phyloP scores from a whole-genome alignment of 306 rosid genomes.

The Quercus gilva region DNA sequence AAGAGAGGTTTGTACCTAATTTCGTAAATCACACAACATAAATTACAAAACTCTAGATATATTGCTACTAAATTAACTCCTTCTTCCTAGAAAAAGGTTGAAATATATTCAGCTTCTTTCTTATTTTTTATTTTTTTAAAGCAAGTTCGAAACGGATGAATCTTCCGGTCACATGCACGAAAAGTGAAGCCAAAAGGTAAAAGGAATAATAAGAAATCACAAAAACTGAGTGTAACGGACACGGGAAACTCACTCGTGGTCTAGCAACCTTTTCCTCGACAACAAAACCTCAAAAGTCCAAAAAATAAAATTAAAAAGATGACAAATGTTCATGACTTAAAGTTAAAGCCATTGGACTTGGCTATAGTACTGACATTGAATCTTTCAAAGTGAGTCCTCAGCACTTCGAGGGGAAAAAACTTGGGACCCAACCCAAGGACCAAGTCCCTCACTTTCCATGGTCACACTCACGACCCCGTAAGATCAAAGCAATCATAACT shows the following conservation, averaged over 20 bases:
- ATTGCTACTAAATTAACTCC: too few relatives aligned
- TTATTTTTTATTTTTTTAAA: not conserved
- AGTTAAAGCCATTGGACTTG: conserved; percentile 20
- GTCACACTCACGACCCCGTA: not conserved
- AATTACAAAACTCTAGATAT: too few relatives aligned
- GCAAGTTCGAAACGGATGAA: not conserved
- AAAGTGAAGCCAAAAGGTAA: not conserved
- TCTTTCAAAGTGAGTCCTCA: not conserved
- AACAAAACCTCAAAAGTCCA: conserved; percentile 13
- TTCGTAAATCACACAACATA: too few relatives aligned
- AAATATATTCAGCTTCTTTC: too few relatives aligned
- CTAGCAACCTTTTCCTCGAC: conserved; percentile 30
- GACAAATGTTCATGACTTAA: conserved; percentile 25
- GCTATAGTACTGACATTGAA: not conserved
- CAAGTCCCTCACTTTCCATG: not conserved
- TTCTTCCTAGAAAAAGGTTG: too few relatives aligned
- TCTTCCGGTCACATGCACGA: not conserved
- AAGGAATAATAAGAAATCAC: too few relatives aligned
- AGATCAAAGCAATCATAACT: not conserved
- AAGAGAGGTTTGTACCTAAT: too few relatives aligned
- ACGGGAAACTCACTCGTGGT: conserved; percentile 26
- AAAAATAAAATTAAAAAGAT: conserved; percentile 17
- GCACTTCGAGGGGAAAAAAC: not conserved
- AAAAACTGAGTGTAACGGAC: conserved; percentile 12
- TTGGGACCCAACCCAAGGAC: not conserved